Evolutionary conservation across 164 flowering plant genomes (phyloP).

Genomic region (Aristolochia fimbriata): DNA sequence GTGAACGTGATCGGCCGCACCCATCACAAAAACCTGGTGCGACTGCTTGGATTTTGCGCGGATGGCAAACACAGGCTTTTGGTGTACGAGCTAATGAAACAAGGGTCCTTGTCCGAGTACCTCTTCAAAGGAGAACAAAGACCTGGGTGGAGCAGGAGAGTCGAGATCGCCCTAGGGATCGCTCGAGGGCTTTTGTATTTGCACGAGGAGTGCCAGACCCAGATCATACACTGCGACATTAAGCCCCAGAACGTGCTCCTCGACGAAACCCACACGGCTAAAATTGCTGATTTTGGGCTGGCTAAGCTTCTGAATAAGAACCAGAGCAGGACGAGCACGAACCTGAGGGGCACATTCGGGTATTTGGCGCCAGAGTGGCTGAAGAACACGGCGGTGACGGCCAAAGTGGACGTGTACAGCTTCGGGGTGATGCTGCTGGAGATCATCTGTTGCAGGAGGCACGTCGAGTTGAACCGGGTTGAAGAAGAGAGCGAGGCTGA

Average conservation of each 20-base stretch:
- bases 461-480: slow-evolving; percentile 3
- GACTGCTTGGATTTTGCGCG: slow-evolving; percentile 15
- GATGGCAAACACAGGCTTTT: slow-evolving; percentile 12
- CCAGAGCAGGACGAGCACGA: slow-evolving; percentile 14
- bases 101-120: slow-evolving; percentile 11
- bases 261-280: slow-evolving; percentile 11
- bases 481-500: slow-evolving; percentile 3
- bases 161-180: slow-evolving; percentile 13
- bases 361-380: slow-evolving; percentile 22
- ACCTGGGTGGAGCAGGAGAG: slow-evolving; percentile 21
- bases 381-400: slow-evolving; percentile 12
- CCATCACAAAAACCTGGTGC: slow-evolving; percentile 21
- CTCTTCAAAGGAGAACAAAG: slow-evolving; percentile 13
- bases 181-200: slow-evolving; percentile 17
- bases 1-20: slow-evolving; percentile 21
- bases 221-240: slow-evolving; percentile 21
- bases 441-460: slow-evolving; percentile 21
- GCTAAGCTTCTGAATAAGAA: slow-evolving; percentile 16
- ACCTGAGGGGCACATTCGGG: slow-evolving; percentile 16
- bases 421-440: slow-evolving; percentile 18
- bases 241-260: slow-evolving; percentile 21
- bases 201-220: slow-evolving; percentile 17
- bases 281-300: slow-evolving; percentile 30
- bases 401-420: slow-evolving; percentile 21
- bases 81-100: slow-evolving; percentile 17